Evolutionary conservation across 768 basidiomycete genomes (phyloP).

Genomic region (Tricholoma sp.): DNA sequence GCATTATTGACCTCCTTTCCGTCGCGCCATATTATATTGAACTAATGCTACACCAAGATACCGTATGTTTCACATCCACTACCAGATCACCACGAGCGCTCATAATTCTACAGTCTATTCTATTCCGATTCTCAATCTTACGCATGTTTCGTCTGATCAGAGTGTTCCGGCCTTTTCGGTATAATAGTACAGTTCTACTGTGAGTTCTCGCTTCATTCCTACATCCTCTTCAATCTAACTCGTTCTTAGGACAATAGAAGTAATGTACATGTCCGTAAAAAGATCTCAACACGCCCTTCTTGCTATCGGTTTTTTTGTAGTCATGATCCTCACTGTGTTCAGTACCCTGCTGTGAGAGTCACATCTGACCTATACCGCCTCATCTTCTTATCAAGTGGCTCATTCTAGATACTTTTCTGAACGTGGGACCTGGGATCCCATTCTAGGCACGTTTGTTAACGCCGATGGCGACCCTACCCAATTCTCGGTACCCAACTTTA

Average conservation of each 20-base stretch:
- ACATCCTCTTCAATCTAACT: neutral
- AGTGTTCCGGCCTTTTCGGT: slow-evolving; percentile 52
- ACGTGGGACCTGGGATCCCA: slow-evolving; percentile 84
- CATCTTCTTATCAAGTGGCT: neutral
- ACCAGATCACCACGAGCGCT: slow-evolving; percentile 27
- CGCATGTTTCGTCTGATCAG: slow-evolving; percentile 85
- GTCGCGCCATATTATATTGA: slow-evolving; percentile 90
- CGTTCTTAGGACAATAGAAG: slow-evolving; percentile 71
- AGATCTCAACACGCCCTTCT: slow-evolving; percentile 34
- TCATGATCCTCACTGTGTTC: slow-evolving; percentile 83
- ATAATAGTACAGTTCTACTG: slow-evolving; percentile 66
- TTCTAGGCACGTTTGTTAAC: slow-evolving; percentile 76
- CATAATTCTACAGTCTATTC: slow-evolving; percentile 49
- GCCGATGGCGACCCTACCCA: slow-evolving; percentile 80
- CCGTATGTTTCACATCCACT: slow-evolving; percentile 36
- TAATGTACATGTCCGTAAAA: slow-evolving; percentile 87
- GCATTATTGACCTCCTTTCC: slow-evolving; percentile 52
- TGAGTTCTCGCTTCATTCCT: slow-evolving; percentile 30
- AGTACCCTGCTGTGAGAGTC: slow-evolving; percentile 70
- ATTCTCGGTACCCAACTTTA: slow-evolving; percentile 49
- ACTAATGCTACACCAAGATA: slow-evolving; percentile 73
- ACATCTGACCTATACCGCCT: slow-evolving; percentile 42
- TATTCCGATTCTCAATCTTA: slow-evolving; percentile 89
- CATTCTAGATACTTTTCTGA: slow-evolving; percentile 57
- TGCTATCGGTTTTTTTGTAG: slow-evolving; percentile 84